These are phyloP conservation scores for Fragaria vesca DNA, from an alignment of 306 rosid genomes.

Conservation along the genomic window DNA sequence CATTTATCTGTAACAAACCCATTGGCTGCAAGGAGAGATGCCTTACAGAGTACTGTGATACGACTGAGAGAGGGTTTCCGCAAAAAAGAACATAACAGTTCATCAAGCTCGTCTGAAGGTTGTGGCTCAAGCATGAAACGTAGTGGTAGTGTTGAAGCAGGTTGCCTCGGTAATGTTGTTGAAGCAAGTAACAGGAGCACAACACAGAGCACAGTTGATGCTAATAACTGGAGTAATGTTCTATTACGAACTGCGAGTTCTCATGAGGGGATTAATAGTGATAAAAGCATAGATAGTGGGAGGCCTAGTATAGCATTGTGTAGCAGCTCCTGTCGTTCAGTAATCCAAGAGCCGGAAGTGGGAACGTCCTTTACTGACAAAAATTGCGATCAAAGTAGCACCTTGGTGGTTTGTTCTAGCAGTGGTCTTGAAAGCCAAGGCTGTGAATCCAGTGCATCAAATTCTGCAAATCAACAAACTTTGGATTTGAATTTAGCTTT, in stretches of 20 bases:
- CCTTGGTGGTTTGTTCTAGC: conserved; percentile 78
- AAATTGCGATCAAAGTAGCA: conserved; percentile 60
- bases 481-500: conserved; percentile 83
- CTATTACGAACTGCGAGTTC: conserved; percentile 64
- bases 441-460: conserved; percentile 85
- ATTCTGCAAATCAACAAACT: conserved; percentile 88
- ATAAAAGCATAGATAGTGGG: conserved; percentile 97
- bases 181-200: conserved; percentile 62
- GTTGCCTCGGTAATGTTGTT: conserved; percentile 68
- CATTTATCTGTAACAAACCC: conserved; percentile 86
- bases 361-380: conserved; percentile 62
- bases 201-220: conserved; percentile 61
- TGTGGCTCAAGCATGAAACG: conserved; percentile 98
- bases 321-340: conserved; percentile 94
- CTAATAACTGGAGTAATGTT: conserved; percentile 69
- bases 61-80: conserved; percentile 98
- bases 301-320: conserved; percentile 91
- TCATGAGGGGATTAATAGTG: conserved; percentile 89
- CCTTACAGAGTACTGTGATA: conserved; percentile 92
- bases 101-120: conserved; percentile 97
- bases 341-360: conserved; percentile 77
- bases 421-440: conserved; percentile 95
- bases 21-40: conserved; percentile 97
- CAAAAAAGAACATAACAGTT: conserved; percentile 89
- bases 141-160: conserved; percentile 96